Percentiles rank a stretch among this genome's conserved stretches.
These are phyloP conservation scores for Cutaneotrichosporon cutaneum DNA, from an alignment of 1,284 basidiomycete genomes.

Conservation along the genomic window DNA sequence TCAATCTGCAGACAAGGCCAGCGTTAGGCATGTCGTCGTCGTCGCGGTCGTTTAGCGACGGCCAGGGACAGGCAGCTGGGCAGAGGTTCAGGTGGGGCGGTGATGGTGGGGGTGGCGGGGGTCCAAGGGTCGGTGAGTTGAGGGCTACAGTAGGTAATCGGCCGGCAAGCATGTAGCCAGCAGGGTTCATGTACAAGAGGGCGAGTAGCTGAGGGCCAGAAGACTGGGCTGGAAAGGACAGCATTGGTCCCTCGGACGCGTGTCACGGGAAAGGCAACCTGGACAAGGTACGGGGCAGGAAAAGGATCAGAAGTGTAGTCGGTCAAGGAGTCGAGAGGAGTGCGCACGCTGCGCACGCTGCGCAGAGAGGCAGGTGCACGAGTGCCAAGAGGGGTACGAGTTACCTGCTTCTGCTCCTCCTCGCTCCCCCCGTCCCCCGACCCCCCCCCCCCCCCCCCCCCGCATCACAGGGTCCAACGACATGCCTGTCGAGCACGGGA, in stretches of 20 bases:
- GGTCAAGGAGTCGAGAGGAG: background rate
- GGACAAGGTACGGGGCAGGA: constrained; percentile 3
- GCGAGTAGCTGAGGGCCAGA: background rate
- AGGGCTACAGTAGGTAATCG: background rate
- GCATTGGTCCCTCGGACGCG: constrained; percentile 4
- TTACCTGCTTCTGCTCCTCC: background rate
- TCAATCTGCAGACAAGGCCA: constrained; percentile 4
- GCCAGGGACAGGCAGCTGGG: constrained; percentile 9
- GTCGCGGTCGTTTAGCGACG: constrained; percentile 8
- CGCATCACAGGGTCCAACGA: constrained; percentile 9
- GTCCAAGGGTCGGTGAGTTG: background rate
- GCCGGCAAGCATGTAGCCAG: background rate
- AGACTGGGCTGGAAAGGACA: constrained; percentile 1
- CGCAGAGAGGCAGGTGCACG: background rate
- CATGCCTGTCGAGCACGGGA: constrained; percentile 17
- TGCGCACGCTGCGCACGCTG: constrained; percentile 1
- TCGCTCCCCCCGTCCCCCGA: no score
- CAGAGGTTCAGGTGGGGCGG: background rate
- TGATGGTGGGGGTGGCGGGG: background rate
- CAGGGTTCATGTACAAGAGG: background rate
- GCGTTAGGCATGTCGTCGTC: constrained; percentile 8
- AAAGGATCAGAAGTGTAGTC: background rate
- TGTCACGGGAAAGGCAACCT: constrained; percentile 4
- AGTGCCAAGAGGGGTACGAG: background rate
- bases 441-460: no score